Conservation (phyloP, 2,329 filamentous ascomycete genomes). For the Phaeosphaeria sp. region DNA sequence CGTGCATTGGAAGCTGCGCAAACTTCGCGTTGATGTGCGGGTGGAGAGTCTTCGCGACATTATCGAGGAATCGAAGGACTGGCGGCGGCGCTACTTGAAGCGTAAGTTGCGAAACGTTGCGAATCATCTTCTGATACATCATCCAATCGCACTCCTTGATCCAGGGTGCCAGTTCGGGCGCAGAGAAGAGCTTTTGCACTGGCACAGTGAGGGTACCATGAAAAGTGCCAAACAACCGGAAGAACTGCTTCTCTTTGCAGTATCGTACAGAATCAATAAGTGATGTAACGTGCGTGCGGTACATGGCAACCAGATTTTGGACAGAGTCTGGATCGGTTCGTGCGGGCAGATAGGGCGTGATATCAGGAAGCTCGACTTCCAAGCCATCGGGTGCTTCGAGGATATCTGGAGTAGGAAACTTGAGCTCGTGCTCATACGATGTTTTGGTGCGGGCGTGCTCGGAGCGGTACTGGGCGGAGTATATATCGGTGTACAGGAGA, state of each 20-base stretch:
- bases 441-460: constrained; percentile 47
- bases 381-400: constrained; percentile 69
- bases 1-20: constrained; percentile 82
- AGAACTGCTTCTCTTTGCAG: constrained; percentile 96
- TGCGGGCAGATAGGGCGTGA: constrained; percentile 78
- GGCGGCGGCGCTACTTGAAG: constrained; percentile 89
- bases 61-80: constrained; percentile 85
- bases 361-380: constrained; percentile 80
- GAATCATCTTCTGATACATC: constrained; percentile 96
- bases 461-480: constrained; percentile 50
- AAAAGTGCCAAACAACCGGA: constrained; percentile 92
- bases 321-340: constrained; percentile 88
- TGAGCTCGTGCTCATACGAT: constrained; percentile 68
- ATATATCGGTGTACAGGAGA: constrained; percentile 56
- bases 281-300: constrained; percentile 93
- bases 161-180: constrained; percentile 84
- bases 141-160: constrained; percentile 95
- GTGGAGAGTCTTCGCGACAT: constrained; percentile 82
- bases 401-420: constrained; percentile 66
- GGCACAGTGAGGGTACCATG: constrained; percentile 96
- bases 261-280: constrained; percentile 94
- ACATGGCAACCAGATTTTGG: constrained; percentile 83
- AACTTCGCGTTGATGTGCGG: constrained; percentile 85
- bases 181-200: constrained; percentile 88
- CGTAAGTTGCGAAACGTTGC: constrained; percentile 85